Base-by-base conservation (phyloP, 768 basidiomycete genomes). In the Strobilomyces dryophilus region DNA sequence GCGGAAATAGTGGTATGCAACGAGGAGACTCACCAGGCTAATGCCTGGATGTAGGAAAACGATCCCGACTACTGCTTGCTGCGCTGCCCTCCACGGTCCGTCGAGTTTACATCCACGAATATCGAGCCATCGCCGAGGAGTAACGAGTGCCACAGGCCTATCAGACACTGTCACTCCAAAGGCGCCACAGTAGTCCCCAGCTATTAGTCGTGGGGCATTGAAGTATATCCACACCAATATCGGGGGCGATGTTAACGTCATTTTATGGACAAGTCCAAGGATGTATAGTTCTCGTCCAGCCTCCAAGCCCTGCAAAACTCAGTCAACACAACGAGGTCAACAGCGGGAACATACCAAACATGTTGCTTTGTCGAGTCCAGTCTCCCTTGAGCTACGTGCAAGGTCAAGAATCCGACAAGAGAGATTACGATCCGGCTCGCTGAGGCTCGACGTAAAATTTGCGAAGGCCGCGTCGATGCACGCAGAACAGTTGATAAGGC, bases 121-220 rank as follows among this genome's bases (percentile, higher is more conserved):
- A 64, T 89, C 86, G 37, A 89, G 69, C 90, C 89, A 92, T 17
- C 89, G 81, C 32, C 89, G 77, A 39, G 90, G 89, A 49, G 83
- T 77, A 15, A 83, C 56, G 57, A 79, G 70, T 43, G 65, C 71
- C 74, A 64, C 8, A 71, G 80, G 45, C 67, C 64, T 57, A 45
- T 76, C 69, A n/a, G 76, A 79, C 31, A 80, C 70, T 11, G 70
- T 63, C 35, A 87, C 81, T 2, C 79, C 77, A 87, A 85, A 89
- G 21, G 73, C 58, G 41, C 65, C 67, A 44, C 80, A 62, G 58
- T 78, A 76, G 18, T 73, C 70, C 0, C 82, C 76, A 3, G 82
- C 78, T 15, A 90, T 81, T 35, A 91, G 63, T 5, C 79, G 72
- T 26, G 82, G 66, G 14, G 71, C n/a, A 49, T 70, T 67, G 59